Conservation (phyloP, 1,284 basidiomycete genomes). For the Cutaneotrichosporon sp. region DNA sequence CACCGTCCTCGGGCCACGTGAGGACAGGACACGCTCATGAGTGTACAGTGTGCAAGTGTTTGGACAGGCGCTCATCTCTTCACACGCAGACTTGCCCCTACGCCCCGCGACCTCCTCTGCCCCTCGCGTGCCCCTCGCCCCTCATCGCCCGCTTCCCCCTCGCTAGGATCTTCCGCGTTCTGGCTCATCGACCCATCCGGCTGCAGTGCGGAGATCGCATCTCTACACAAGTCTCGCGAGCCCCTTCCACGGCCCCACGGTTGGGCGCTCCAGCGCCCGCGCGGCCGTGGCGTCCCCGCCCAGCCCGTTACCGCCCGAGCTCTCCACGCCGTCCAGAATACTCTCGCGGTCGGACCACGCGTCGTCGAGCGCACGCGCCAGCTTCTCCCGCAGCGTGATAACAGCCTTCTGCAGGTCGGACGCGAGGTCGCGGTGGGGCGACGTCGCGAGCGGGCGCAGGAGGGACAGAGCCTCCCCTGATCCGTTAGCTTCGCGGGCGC, state of each 20-base stretch:
- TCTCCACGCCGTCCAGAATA: conserved; percentile 36
- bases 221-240: conserved; percentile 32
- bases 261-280: conserved; percentile 32
- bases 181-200: not conserved
- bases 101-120: too few species aligned
- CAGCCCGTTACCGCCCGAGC: conserved; percentile 43
- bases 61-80: too few species aligned
- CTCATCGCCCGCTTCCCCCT: not conserved
- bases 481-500: not conserved
- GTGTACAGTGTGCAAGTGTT: too few species aligned
- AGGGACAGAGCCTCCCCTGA: conserved; percentile 43
- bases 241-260: conserved; percentile 41
- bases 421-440: conserved; percentile 41
- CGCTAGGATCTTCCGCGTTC: not conserved
- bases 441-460: conserved; percentile 41
- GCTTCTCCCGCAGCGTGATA: conserved; percentile 32
- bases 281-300: conserved; percentile 31
- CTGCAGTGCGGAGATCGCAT: not conserved
- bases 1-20: too few species aligned
- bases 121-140: too few species aligned
- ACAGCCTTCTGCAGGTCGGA: conserved; percentile 39
- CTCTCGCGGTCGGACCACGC: conserved; percentile 46
- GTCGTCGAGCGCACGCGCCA: conserved; percentile 34
- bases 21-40: not conserved
- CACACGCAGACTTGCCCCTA: too few species aligned